Evolutionary conservation across 1,284 basidiomycete species (phyloP).

Genomic region (Athelia psychrophila): DNA sequence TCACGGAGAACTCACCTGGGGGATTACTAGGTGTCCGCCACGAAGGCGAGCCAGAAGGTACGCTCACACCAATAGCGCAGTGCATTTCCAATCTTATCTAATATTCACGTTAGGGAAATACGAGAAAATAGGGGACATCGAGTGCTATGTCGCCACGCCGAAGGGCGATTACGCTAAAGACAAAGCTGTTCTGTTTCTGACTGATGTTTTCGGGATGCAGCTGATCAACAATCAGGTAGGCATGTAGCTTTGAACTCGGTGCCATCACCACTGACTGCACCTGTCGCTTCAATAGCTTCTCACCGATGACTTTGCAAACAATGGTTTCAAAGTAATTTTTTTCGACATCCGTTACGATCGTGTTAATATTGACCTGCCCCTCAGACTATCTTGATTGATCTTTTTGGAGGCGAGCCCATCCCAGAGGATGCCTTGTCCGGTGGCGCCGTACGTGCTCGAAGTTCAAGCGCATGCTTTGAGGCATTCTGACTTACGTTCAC

Average conservation of each 20-base stretch:
- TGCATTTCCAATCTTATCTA: conserved; percentile 8
- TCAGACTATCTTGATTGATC: conserved; percentile 37
- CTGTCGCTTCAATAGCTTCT: conserved; percentile 20
- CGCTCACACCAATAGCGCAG: not conserved
- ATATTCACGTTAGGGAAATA: conserved; percentile 13
- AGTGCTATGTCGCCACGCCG: conserved; percentile 37
- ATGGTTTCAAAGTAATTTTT: conserved; percentile 33
- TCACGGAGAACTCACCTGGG: not conserved
- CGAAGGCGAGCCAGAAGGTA: conserved; percentile 19
- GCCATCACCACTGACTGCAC: not conserved
- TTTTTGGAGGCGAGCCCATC: conserved; percentile 38
- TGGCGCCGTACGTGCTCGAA: not conserved
- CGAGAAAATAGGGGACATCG: conserved; percentile 31
- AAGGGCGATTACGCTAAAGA: conserved; percentile 33
- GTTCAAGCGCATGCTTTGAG: not conserved
- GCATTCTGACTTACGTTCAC: not conserved
- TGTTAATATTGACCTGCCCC: not conserved
- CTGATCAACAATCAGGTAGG: conserved; percentile 38
- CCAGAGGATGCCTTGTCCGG: not conserved
- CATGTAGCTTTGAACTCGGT: conserved; percentile 4
- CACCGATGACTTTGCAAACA: conserved; percentile 47
- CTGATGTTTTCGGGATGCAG: conserved; percentile 44
- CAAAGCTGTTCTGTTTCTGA: conserved; percentile 39
- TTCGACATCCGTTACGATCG: not conserved
- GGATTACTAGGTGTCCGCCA: conserved; percentile 18